These are phyloP conservation scores for Chalciporus chontae DNA, from an alignment of 768 basidiomycete genomes.

Conservation along the genomic window DNA sequence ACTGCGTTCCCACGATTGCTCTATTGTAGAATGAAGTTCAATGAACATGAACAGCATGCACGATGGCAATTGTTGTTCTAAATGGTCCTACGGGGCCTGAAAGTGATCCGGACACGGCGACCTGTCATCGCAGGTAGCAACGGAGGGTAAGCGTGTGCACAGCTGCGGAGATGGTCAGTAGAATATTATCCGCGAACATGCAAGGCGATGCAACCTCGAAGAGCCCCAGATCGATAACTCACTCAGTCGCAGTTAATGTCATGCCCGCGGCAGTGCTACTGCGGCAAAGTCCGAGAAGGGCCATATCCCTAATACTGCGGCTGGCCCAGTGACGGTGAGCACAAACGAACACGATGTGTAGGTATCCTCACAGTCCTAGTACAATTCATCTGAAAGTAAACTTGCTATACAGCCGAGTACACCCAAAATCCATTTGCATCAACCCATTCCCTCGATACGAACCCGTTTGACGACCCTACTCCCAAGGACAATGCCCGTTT, in stretches of 20 bases:
- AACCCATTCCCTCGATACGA: conserved; percentile 78
- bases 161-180: background rate
- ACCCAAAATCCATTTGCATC: conserved; percentile 83
- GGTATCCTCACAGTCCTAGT: conserved; percentile 1
- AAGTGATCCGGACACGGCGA: background rate
- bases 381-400: background rate
- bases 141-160: background rate
- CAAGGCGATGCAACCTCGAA: no score
- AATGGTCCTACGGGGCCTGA: background rate
- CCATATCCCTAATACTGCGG: background rate
- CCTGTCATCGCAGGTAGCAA: background rate
- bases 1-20: conserved; percentile 5
- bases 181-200: background rate
- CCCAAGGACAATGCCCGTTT: conserved; percentile 42
- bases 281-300: background rate
- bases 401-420: conserved; percentile 21
- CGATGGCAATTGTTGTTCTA: background rate
- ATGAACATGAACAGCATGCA: no score
- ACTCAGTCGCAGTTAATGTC: background rate
- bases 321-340: conserved; percentile 7
- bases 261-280: background rate
- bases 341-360: conserved; percentile 21
- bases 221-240: no score
- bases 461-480: conserved; percentile 88
- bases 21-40: background rate